Base-by-base conservation (phyloP, 495 filamentous ascomycete genomes). In the Penicillium turbatum region DNA sequence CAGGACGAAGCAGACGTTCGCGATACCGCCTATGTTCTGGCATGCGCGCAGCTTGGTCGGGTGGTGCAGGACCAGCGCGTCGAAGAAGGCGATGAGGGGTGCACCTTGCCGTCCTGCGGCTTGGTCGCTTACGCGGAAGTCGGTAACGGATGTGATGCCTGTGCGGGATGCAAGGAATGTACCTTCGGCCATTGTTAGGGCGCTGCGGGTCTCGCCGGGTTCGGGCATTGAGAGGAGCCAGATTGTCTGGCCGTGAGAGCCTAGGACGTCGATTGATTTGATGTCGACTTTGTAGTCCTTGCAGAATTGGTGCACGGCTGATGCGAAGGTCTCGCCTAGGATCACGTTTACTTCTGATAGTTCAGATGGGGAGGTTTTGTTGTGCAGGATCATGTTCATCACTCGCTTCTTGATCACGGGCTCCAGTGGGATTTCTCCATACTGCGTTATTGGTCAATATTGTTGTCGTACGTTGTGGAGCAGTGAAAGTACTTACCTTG, bases 21-120 rank as follows among this genome's bases (percentile, higher is more conserved):
- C 79, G 36, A 83, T 82, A 7, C 80, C 79, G 48, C 80, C 79
- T 54, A 82, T 82, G 58, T 84, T 84, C 64, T 83, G 80, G 57
- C 78, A 82, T 9, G 73, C 75, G 40, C 79, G 76, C 3, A 77
- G 54, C 59, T 81, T 82, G 11, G 73, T 80, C 6, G 79, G 80
- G 48, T 83, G 78, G 42, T 79, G 78, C 19, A 82, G 67, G 12
- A 83, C 54, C 8, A 82, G 59, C 1, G 75, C 74, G 46, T 82
- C 77, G 21, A 79, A 70, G 48, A 75, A 73, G 2, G 72, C 73
- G 56, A 75, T 73, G 19, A 77, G 54, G 6, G 73, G 74, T 1
- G 73, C 73, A 2, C 74, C 72, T 51, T 77, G 74, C 26, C 72
- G 69, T 1, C 73, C 74, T 5, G 70, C 73, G 5, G 73, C 72